A percentile compares a stretch with the other conserved stretches of the same genome.
Conservation (phyloP, 495 filamentous ascomycete genomes). For the Hypoxylon rickii region DNA sequence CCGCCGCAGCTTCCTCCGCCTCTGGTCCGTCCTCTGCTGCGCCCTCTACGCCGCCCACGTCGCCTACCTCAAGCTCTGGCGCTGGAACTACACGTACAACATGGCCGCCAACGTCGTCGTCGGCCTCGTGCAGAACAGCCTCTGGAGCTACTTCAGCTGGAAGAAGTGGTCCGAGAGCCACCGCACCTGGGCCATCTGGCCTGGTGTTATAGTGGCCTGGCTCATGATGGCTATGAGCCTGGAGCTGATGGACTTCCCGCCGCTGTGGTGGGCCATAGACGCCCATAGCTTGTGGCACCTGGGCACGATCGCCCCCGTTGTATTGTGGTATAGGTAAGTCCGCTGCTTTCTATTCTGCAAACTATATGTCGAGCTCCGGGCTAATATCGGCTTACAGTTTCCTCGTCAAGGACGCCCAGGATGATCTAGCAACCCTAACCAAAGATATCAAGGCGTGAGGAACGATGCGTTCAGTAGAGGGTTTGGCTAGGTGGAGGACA, state of each 20-base stretch:
- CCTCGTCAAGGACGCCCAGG: constrained; percentile 75
- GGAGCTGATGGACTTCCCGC: constrained; percentile 92
- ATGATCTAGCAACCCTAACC: constrained; percentile 62
- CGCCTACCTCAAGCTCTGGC: constrained; percentile 79
- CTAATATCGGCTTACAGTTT: constrained; percentile 57
- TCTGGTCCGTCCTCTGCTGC: constrained; percentile 76
- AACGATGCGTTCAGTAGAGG: neutral
- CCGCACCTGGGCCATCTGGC: constrained; percentile 83
- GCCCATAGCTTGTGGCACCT: constrained; percentile 97
- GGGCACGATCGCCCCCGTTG: constrained; percentile 84
- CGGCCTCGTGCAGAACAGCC: constrained; percentile 75
- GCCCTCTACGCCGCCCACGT: constrained; percentile 76
- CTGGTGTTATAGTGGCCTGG: constrained; percentile 91
- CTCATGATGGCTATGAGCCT: constrained; percentile 91
- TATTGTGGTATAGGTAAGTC: constrained; percentile 95
- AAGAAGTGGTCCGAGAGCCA: constrained; percentile 69
- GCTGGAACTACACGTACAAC: constrained; percentile 96
- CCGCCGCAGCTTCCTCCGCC: constrained; percentile 63
- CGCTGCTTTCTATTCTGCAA: too few species aligned
- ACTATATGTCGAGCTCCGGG: neutral
- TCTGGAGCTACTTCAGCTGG: constrained; percentile 88
- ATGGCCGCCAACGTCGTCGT: constrained; percentile 91
- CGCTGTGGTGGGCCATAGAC: constrained; percentile 80
- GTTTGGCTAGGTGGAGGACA: constrained; percentile 4
- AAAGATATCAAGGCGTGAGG: constrained; percentile 40